A percentile compares a stretch with the other conserved stretches of the same genome.
These are phyloP conservation scores for Schoenoplectus triqueter DNA, from an alignment of 202 grass and related monocot genomes.

Conservation along the genomic window DNA sequence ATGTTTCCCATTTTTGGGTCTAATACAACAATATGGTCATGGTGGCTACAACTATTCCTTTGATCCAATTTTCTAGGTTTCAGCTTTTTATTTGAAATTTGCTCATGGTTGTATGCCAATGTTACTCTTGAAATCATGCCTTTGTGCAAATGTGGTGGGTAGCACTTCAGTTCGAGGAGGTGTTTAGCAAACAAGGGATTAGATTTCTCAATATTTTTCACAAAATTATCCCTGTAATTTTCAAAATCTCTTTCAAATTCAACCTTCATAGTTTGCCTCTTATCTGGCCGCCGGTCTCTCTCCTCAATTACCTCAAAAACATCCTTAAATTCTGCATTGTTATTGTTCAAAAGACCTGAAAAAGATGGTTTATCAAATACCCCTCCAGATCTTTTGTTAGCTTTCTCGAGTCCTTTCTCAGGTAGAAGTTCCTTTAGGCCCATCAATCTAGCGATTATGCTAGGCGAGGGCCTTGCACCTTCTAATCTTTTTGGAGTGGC, in stretches of 20 bases:
- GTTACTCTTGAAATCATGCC: slow-evolving; percentile 22
- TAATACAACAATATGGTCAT: slow-evolving; percentile 37
- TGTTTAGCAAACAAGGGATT: slow-evolving; percentile 44
- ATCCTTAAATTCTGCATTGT: slow-evolving; percentile 67
- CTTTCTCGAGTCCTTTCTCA: slow-evolving; percentile 37
- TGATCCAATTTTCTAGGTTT: slow-evolving; percentile 24
- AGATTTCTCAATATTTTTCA: slow-evolving; percentile 35
- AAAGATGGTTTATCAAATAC: slow-evolving; percentile 34
- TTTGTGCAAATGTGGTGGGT: slow-evolving; percentile 41
- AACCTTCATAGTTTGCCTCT: slow-evolving; percentile 35
- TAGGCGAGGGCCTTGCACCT: slow-evolving; percentile 60
- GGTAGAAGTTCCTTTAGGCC: slow-evolving; percentile 77
- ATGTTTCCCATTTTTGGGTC: slow-evolving; percentile 29
- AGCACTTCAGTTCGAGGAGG: slow-evolving; percentile 27
- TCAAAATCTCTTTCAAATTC: slow-evolving; percentile 30
- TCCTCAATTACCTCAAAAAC: slow-evolving; percentile 71
- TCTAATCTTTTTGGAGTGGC: slow-evolving; percentile 52
- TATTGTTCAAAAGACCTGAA: slow-evolving; percentile 13
- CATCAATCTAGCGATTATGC: slow-evolving; percentile 96
- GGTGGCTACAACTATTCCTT: slow-evolving; percentile 9
- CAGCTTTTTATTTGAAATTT: not conserved
- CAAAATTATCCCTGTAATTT: slow-evolving; percentile 23
- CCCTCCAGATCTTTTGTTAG: slow-evolving; percentile 30
- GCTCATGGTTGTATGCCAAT: slow-evolving; percentile 18
- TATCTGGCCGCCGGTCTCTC: slow-evolving; percentile 44